Evolutionary conservation across 73 alveolate genomes (phyloP), one percentile per base, ranked within the genome.

Genomic region (Paraurostyla sp.): DNA sequence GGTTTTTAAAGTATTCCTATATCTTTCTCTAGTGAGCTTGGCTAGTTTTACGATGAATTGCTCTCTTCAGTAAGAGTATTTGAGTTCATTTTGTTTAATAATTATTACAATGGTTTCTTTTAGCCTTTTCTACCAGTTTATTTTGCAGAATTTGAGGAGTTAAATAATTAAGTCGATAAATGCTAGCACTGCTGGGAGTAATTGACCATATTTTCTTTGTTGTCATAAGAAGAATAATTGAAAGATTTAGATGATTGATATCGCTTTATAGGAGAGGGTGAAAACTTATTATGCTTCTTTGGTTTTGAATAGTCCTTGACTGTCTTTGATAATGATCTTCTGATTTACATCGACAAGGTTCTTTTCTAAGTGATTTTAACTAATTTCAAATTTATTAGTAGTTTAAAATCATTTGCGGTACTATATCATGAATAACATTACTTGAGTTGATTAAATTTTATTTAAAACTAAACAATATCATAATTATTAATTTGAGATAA

Each of bases 261-360:
- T 48, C 86, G 32, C 38, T 73, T 73, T 9, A 73, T 73, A 1
- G 86, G 86, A 2, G 86, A 73, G 7, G 86, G 86, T 6, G 86
- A 73, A 73, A 73, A 73, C 48, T 73, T 51, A 23, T 22, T 73
- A 43, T 43, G 41, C 46, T 73, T 73, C 65, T 48, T 73, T 7
- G 86, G 86, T 16, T 73, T 73, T 73, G 41, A 25, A 38, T 73
- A 73, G 50, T 73, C 86, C 46, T 43, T 48, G 46, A 73, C 86
- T 45, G 32, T 4, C 40, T 49, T 43, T 2, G 71, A 33, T 27
- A 49, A 20, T 49, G 25, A 46, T 43, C 86, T 40, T 20, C 71
- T 41, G 6, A 43, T 43, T 48, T 73, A 48, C 71, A 73, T 73
- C 18, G 41, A 0, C 22, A 29, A 27, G 32, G 32, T 60, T 2